Evolutionary conservation across 2,329 filamentous ascomycete genomes (phyloP).

Genomic region (Dactylellina cionopaga): DNA sequence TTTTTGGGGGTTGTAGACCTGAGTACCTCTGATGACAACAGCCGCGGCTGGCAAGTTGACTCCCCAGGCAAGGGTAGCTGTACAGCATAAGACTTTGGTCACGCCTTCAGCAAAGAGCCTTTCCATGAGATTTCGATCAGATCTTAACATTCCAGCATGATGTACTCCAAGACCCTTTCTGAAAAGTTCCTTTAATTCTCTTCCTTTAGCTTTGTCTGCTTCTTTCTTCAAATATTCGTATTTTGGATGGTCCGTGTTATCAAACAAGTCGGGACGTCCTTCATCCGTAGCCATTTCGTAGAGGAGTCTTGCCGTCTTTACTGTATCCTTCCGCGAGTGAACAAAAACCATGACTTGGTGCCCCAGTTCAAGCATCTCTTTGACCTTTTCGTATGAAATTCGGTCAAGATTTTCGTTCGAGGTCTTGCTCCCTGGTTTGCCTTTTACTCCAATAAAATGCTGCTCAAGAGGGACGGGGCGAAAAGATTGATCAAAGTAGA

Average conservation of each 20-base stretch:
- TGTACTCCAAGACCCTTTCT: conserved; percentile 93
- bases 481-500: conserved; percentile 97
- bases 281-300: conserved; percentile 87
- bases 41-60: conserved; percentile 97
- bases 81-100: conserved; percentile 98
- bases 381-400: conserved; percentile 91
- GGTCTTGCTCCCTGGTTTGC: conserved; percentile 81
- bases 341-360: conserved; percentile 99
- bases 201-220: conserved; percentile 83
- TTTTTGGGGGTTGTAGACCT: conserved; percentile 94
- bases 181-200: conserved; percentile 87
- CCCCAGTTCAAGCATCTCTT: conserved; percentile 87
- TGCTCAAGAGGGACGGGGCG: conserved; percentile 95
- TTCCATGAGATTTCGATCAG: conserved; percentile 95
- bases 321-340: conserved; percentile 93
- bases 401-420: conserved; percentile 89
- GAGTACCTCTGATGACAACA: conserved; percentile 97
- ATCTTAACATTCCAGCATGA: conserved; percentile 94
- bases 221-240: conserved; percentile 84
- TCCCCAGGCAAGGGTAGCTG: conserved; percentile 96
- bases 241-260: conserved; percentile 78
- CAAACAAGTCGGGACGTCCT: conserved; percentile 81
- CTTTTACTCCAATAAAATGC: conserved; percentile 95
- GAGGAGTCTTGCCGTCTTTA: conserved; percentile 84
- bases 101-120: conserved; percentile 88